phyloP scores from a whole-genome alignment of 2,329 filamentous ascomycete species.

The Aureobasidium sp. region DNA sequence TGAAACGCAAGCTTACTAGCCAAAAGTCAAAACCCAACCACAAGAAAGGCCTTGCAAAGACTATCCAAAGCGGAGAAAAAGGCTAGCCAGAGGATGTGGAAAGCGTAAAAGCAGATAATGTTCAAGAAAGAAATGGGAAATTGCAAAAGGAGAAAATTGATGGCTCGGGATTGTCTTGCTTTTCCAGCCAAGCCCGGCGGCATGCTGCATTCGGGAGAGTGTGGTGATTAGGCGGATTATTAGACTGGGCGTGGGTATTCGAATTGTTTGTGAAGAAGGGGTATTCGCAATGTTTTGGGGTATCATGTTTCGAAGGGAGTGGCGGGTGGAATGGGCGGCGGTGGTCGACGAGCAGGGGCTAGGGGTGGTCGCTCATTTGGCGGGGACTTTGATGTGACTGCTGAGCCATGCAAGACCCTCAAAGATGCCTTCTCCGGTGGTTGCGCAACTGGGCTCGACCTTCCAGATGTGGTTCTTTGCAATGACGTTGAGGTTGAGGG shows the following conservation, averaged over 20 bases:
- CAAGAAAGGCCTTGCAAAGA: too few species aligned
- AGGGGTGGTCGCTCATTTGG: slow-evolving; percentile 18
- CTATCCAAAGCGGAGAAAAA: neutral
- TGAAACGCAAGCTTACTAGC: too few species aligned
- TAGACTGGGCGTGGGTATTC: neutral
- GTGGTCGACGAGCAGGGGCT: neutral
- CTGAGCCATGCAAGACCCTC: slow-evolving; percentile 47
- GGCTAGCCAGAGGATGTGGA: too few species aligned
- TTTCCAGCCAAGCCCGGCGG: too few species aligned
- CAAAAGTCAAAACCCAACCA: too few species aligned
- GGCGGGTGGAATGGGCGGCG: neutral
- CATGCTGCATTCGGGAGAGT: too few species aligned
- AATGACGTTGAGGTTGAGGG: slow-evolving; percentile 42
- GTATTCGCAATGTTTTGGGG: neutral
- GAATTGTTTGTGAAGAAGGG: neutral
- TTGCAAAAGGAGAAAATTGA: neutral
- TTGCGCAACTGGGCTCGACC: slow-evolving; percentile 48
- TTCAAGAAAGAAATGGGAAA: too few species aligned
- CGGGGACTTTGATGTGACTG: slow-evolving; percentile 44
- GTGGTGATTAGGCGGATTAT: neutral
- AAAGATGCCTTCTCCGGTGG: slow-evolving; percentile 47
- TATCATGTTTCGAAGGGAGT: slow-evolving; percentile 4
- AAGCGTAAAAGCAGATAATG: too few species aligned
- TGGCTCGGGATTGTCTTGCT: neutral
- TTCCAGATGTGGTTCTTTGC: slow-evolving; percentile 49